Evolutionary conservation across 495 filamentous ascomycete genomes (phyloP).

Genomic region (Diplogelasinospora grovesii): DNA sequence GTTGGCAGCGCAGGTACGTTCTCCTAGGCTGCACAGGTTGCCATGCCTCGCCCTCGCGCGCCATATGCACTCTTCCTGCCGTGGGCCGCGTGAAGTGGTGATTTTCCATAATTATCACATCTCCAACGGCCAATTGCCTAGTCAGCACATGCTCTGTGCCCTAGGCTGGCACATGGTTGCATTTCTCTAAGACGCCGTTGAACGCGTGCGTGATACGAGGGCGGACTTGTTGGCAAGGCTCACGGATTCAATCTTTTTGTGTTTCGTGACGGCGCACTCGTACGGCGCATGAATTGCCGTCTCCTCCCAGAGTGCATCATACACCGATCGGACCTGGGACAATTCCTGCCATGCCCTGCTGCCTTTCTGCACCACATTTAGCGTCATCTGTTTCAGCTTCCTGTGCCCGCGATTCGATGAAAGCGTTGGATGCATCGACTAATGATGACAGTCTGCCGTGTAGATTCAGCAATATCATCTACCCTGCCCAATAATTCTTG

Average conservation of each 20-base stretch:
- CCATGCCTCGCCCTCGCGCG: too few relatives aligned
- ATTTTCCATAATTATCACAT: conserved; percentile 12
- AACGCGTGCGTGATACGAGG: not conserved
- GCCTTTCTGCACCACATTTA: not conserved
- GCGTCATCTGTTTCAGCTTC: conserved; percentile 14
- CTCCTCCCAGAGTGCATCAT: conserved; percentile 3
- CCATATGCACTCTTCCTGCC: conserved; percentile 8
- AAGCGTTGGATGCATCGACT: conserved; percentile 2
- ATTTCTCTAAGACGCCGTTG: conserved; percentile 1
- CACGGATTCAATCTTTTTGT: too few relatives aligned
- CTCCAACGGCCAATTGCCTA: not conserved
- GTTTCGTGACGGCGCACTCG: too few relatives aligned
- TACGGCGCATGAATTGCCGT: conserved; percentile 12
- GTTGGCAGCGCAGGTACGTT: too few relatives aligned
- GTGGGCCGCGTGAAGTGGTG: conserved; percentile 7
- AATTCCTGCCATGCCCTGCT: not conserved
- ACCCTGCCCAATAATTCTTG: conserved; percentile 4
- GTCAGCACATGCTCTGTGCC: not conserved
- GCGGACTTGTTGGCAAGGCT: conserved; percentile 1
- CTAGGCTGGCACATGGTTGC: conserved; percentile 4
- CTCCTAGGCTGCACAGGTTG: too few relatives aligned
- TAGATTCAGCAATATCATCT: conserved; percentile 11
- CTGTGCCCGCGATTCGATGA: not conserved
- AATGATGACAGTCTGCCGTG: conserved; percentile 10
- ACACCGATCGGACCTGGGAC: conserved; percentile 5